Conservation (phyloP, 495 filamentous ascomycete genomes). For the Filosporella fistucella region DNA sequence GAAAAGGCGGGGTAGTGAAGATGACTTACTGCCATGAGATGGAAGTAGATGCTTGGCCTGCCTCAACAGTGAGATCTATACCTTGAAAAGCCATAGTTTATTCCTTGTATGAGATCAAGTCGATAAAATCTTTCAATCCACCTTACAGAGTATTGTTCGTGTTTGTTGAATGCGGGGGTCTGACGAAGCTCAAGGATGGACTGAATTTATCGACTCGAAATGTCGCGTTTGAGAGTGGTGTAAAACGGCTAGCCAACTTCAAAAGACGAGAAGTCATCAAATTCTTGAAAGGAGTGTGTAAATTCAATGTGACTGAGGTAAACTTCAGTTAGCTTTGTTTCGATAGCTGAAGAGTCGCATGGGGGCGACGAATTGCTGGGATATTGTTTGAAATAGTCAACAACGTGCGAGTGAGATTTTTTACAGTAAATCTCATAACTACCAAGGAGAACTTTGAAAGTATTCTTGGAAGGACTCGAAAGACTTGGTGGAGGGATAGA, state of each 20-base stretch:
- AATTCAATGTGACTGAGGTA: too few relatives aligned
- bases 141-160: neutral
- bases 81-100: conserved; percentile 15
- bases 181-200: neutral
- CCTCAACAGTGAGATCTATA: conserved; percentile 21
- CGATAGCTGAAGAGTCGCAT: too few relatives aligned
- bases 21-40: conserved; percentile 24
- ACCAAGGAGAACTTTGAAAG: too few relatives aligned
- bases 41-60: conserved; percentile 9
- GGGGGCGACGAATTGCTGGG: too few relatives aligned
- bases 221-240: neutral
- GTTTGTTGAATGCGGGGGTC: neutral
- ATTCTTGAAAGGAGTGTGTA: neutral
- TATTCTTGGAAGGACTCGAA: too few relatives aligned
- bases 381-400: too few relatives aligned
- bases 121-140: neutral
- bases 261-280: too few relatives aligned
- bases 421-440: too few relatives aligned
- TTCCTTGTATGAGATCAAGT: neutral
- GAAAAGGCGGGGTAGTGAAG: neutral
- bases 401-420: too few relatives aligned
- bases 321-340: too few relatives aligned
- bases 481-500: too few relatives aligned
- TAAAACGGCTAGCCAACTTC: neutral
- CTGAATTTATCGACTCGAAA: neutral